phyloP scores from a whole-genome alignment of 345 rosid genomes.

The Eucalyptus erythrocorys region DNA sequence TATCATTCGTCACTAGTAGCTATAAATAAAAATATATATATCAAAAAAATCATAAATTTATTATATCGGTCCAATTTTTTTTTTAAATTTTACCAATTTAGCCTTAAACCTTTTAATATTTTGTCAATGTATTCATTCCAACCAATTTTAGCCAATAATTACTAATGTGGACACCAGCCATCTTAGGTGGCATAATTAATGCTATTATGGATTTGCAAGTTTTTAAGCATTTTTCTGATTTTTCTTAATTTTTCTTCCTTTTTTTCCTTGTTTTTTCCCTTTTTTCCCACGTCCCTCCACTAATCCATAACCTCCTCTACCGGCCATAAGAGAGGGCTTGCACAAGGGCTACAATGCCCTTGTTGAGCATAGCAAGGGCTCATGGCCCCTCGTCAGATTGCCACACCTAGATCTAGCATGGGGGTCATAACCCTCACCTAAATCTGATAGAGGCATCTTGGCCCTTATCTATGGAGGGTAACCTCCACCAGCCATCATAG shows the following conservation, averaged over 20 bases:
- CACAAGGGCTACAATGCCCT: neutral
- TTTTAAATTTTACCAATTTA: neutral
- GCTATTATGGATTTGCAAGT: neutral
- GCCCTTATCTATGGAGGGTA: fast-evolving
- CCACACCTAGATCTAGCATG: neutral
- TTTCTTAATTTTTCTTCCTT: neutral
- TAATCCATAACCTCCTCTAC: neutral
- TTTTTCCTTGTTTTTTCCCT: neutral
- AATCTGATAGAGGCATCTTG: fast-evolving
- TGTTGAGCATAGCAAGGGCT: neutral
- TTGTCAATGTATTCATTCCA: neutral
- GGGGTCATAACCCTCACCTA: neutral
- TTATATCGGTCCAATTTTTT: neutral
- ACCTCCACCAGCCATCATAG: neutral
- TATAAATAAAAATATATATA: neutral
- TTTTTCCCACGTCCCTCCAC: neutral
- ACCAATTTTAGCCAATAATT: neutral
- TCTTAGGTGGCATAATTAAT: neutral
- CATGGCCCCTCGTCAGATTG: neutral
- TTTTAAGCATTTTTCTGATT: neutral
- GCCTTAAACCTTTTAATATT: fast-evolving
- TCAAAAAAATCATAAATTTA: neutral
- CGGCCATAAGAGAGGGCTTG: neutral
- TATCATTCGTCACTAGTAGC: neutral
- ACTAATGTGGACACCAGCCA: fast-evolving